A percentile compares a stretch with the other conserved stretches of the same genome.
Evolutionary conservation across 2,329 filamentous ascomycete genomes (phyloP).

Genomic region (Anthostomella pinea): DNA sequence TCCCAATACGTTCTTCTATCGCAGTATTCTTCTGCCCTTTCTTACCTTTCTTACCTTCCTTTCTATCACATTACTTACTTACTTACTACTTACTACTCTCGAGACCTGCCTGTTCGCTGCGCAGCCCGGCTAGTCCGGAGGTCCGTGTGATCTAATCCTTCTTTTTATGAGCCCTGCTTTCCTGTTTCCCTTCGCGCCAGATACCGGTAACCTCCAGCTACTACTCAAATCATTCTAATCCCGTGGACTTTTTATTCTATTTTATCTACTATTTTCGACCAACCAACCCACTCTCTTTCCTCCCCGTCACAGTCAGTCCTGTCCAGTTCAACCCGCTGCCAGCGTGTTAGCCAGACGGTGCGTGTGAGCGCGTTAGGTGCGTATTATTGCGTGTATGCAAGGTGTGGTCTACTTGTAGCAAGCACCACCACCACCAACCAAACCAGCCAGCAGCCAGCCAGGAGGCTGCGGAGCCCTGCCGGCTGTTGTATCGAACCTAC

Average conservation of each 20-base stretch:
- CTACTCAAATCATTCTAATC: not conserved
- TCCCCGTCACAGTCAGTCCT: not conserved
- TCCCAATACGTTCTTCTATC: no score
- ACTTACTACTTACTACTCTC: no score
- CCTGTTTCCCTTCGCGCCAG: constrained; percentile 3
- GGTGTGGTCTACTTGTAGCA: no score
- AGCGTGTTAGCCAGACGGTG: no score
- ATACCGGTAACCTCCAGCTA: not conserved
- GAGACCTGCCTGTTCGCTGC: no score
- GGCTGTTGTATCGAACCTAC: not conserved
- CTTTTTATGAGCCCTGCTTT: constrained; percentile 1
- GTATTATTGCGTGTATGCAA: no score
- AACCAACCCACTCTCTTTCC: constrained; percentile 1
- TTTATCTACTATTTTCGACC: not conserved
- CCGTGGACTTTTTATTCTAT: not conserved
- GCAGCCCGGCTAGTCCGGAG: constrained; percentile 22
- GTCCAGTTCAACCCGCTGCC: not conserved
- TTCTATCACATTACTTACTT: no score
- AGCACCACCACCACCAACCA: constrained; percentile 6
- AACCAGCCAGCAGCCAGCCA: constrained; percentile 3
- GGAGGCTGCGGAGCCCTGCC: constrained; percentile 3
- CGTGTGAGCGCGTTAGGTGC: no score
- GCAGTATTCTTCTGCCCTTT: no score
- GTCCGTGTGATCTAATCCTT: constrained; percentile 22
- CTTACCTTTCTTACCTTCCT: no score